Base-by-base conservation (phyloP, 345 rosid species). In the Nephelium lappaceum region DNA sequence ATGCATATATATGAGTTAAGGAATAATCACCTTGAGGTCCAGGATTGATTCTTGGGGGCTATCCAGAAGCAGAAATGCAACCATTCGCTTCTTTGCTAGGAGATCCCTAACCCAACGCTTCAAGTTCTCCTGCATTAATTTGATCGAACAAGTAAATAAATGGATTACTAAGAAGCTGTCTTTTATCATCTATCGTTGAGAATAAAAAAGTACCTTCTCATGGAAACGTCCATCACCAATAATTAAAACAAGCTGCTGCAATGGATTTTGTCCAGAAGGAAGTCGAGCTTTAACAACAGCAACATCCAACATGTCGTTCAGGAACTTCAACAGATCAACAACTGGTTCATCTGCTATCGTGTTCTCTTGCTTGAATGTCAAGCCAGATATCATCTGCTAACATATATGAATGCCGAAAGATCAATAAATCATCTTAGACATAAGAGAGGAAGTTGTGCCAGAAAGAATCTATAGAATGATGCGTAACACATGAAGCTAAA, bases 141-240 rank as follows among this genome's bases (percentile, higher is more conserved):
- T 36, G 63, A 70, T 69, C 11, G 3, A 69, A 42, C 21, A 9
- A 5, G 42, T 36, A 14, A 65, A 49, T 57, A 27, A 65, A 42
- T 38, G 43, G 27, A 8, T 8, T 2, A 19, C 3, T 43, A 21
- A 36, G 39, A 16, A 68, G 24, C 23, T 2, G 2, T 25, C 16
- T n/a, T 39, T 11, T 55, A 23, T 73, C 45, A 36, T 21, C 60
- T 39, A 45, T 6, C 16, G 0, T 5, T 21, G 41, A 24, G 39
- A 45, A 62, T 5, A 11, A 5, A 63, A 16, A 78, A 5, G 49
- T 85, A 92, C 98, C 88, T 93, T 90, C 80, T 96, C 99, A 62
- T 94, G 94, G 85, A 96, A 91, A 68, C 90, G 91, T 18, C 99
- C 98, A 79, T 94, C 99, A 0, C 93, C 97, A 6, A 96, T 93